Conservation (phyloP, 768 basidiomycete species). For the Mycena maculata region DNA sequence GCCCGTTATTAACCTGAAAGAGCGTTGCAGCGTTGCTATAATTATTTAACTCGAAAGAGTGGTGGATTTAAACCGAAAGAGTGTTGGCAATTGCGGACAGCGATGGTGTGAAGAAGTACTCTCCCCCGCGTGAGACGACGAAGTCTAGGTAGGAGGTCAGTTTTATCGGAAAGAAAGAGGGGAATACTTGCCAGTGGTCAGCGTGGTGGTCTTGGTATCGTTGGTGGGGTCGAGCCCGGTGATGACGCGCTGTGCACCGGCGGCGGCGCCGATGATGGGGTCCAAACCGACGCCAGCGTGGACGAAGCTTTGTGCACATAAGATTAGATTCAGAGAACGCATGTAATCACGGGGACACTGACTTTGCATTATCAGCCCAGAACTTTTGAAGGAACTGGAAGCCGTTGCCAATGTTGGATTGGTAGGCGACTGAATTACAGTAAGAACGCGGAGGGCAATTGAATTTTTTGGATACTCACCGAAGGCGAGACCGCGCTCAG, state of each 20-base stretch:
- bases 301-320: conserved; percentile 8
- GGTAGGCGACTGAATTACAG: conserved; percentile 28
- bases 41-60: too few relatives aligned
- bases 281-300: conserved; percentile 6
- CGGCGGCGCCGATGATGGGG: conserved; percentile 15
- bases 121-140: conserved; percentile 43
- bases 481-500: conserved; percentile 32
- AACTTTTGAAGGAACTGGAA: conserved; percentile 32
- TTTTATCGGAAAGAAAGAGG: not conserved
- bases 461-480: conserved; percentile 7
- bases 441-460: not conserved
- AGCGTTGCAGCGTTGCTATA: too few relatives aligned
- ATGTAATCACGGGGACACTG: not conserved
- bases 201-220: conserved; percentile 2
- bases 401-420: conserved; percentile 28
- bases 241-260: conserved; percentile 17
- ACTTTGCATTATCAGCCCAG: conserved; percentile 32
- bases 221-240: conserved; percentile 28
- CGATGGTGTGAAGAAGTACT: conserved; percentile 46
- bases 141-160: conserved; percentile 25
- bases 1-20: too few relatives aligned
- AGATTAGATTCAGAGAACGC: not conserved
- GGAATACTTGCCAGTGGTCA: conserved; percentile 15
- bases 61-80: conserved; percentile 29
- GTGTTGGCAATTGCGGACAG: conserved; percentile 39